Conservation (phyloP, 306 rosid species). For the Lathyrus oleraceus region DNA sequence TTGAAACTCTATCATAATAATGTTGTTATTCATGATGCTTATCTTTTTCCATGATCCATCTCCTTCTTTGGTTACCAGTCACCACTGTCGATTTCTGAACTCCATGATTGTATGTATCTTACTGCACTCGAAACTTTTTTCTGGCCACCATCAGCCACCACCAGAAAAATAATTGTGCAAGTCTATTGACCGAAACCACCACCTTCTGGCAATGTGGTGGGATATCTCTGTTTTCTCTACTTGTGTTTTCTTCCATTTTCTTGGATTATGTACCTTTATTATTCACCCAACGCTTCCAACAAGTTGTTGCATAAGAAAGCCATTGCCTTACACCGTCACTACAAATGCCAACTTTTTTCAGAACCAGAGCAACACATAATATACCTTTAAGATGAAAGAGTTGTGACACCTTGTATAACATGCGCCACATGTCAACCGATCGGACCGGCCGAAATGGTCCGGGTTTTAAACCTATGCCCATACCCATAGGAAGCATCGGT, state of each 20-base stretch:
- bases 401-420: not conserved
- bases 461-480: too few relatives aligned
- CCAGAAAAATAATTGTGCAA: not conserved
- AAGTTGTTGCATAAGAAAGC: not conserved
- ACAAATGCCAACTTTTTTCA: not conserved
- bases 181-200: not conserved
- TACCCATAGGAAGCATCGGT: too few relatives aligned
- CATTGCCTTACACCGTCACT: not conserved
- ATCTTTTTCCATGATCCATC: not conserved
- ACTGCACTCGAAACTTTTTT: not conserved
- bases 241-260: not conserved
- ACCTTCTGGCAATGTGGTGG: not conserved
- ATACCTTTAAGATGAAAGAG: not conserved
- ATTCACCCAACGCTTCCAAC: not conserved
- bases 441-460: too few relatives aligned
- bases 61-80: not conserved
- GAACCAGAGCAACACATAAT: not conserved
- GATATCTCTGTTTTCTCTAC: not conserved
- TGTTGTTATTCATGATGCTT: not conserved
- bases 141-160: not conserved
- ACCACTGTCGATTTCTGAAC: not conserved
- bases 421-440: not conserved
- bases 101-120: not conserved
- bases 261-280: not conserved
- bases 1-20: not conserved